Conservation (phyloP, 108 stramenopile species). For the Asterionellopsis glacialis region DNA sequence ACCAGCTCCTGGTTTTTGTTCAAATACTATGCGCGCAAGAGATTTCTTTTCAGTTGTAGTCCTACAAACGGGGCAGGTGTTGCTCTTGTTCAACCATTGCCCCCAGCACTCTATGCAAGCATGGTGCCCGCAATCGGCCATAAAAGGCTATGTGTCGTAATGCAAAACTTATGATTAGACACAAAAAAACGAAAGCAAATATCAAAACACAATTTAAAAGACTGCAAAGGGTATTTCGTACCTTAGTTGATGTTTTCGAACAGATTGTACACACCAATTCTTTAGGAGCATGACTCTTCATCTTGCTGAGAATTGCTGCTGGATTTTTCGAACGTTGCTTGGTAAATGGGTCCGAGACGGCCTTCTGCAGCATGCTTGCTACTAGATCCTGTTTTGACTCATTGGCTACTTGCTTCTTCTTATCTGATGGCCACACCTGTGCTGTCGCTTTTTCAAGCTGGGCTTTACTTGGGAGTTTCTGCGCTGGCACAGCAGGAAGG, state of each 20-base stretch:
- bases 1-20: conserved; percentile 17
- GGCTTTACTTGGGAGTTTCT: neutral
- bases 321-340: neutral
- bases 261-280: conserved; percentile 49
- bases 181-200: neutral
- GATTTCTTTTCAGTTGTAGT: conserved; percentile 23
- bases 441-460: neutral
- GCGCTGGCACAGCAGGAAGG: neutral
- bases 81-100: conserved; percentile 52
- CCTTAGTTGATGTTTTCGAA: conserved; percentile 25
- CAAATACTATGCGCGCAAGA: conserved; percentile 43
- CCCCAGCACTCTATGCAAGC: conserved; percentile 58
- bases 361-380: too few species aligned
- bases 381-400: too few species aligned
- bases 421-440: neutral
- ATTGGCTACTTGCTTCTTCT: too few species aligned
- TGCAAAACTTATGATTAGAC: neutral
- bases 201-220: neutral
- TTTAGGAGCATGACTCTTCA: neutral
- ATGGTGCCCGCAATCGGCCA: conserved; percentile 59
- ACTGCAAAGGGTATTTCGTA: conserved; percentile 11
- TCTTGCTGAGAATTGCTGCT: neutral
- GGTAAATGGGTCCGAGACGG: too few species aligned
- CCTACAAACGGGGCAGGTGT: conserved; percentile 63
- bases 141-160: conserved; percentile 30